Evolutionary conservation across 768 basidiomycete genomes (phyloP).

Genomic region (Steccherinum ochraceum): DNA sequence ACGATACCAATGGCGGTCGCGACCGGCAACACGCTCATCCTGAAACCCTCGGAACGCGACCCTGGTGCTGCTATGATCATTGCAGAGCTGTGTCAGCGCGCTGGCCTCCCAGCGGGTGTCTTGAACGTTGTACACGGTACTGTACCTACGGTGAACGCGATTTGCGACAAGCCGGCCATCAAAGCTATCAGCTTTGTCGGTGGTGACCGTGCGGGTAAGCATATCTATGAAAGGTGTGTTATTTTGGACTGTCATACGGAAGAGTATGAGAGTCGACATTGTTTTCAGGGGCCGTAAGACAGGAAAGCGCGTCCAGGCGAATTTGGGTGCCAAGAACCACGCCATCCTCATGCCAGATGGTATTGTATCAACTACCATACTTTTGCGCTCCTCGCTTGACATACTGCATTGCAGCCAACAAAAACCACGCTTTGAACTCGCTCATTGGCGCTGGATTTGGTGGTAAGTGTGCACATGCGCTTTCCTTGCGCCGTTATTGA

Average conservation of each 20-base stretch:
- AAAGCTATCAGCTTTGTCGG: constrained; percentile 97
- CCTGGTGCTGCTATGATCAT: constrained; percentile 98
- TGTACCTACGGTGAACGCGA: constrained; percentile 84
- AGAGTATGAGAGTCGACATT: constrained; percentile 1
- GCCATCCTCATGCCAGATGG: constrained; percentile 92
- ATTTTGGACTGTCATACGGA: constrained; percentile 6
- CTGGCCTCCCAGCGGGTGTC: constrained; percentile 82
- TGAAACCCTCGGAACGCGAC: constrained; percentile 96
- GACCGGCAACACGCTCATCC: constrained; percentile 89
- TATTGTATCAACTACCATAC: constrained; percentile 26
- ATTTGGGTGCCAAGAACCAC: constrained; percentile 97
- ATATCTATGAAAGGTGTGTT: constrained; percentile 86
- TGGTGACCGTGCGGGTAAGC: constrained; percentile 85
- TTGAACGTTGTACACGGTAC: constrained; percentile 91
- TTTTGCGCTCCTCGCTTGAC: not conserved
- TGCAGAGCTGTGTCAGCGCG: constrained; percentile 86
- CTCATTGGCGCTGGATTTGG: constrained; percentile 93
- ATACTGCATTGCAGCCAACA: constrained; percentile 61
- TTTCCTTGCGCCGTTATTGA: constrained; percentile 12
- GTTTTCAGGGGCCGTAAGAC: constrained; percentile 4
- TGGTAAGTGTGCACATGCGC: constrained; percentile 36
- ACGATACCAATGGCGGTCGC: constrained; percentile 84
- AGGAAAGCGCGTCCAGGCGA: constrained; percentile 37
- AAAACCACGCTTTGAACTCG: constrained; percentile 86
- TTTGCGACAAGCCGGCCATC: constrained; percentile 88